A percentile compares a stretch with the other conserved stretches of the same genome.
Evolutionary conservation across 192 early-diverging fungal species (phyloP).

Genomic region (Phycomyces blakesleeanus): DNA sequence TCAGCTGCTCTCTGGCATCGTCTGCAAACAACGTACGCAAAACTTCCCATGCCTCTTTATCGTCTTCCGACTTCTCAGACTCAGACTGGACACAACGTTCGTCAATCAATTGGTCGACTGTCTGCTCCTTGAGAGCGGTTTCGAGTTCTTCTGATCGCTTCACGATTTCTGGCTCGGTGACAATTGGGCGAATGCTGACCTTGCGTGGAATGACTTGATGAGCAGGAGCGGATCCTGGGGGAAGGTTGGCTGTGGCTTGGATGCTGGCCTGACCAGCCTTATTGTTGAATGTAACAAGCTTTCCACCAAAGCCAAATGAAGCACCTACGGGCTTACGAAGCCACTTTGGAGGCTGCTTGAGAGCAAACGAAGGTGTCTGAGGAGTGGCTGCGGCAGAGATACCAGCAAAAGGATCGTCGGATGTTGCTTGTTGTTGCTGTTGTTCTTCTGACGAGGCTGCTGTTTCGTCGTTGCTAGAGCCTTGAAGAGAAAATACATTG

Average conservation of each 20-base stretch:
- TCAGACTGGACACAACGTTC: constrained; percentile 27
- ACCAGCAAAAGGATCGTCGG: constrained; percentile 79
- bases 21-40: constrained; percentile 80
- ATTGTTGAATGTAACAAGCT: constrained; percentile 74
- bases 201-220: constrained; percentile 30
- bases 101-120: constrained; percentile 27
- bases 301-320: constrained; percentile 87
- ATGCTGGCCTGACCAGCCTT: constrained; percentile 38
- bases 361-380: constrained; percentile 61
- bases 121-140: constrained; percentile 52
- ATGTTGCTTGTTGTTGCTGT: constrained; percentile 37
- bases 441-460: too few species aligned
- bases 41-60: constrained; percentile 70
- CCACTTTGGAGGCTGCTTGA: constrained; percentile 94
- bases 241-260: constrained; percentile 22
- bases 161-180: constrained; percentile 71
- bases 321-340: constrained; percentile 82
- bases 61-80: constrained; percentile 25
- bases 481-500: constrained; percentile 75
- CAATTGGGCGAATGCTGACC: constrained; percentile 63
- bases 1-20: constrained; percentile 73
- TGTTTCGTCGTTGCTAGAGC: constrained; percentile 36
- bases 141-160: constrained; percentile 72
- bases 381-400: constrained; percentile 35
- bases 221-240: constrained; percentile 36